Base-by-base conservation (phyloP, 345 rosid species). In the Syzygium jambos region DNA sequence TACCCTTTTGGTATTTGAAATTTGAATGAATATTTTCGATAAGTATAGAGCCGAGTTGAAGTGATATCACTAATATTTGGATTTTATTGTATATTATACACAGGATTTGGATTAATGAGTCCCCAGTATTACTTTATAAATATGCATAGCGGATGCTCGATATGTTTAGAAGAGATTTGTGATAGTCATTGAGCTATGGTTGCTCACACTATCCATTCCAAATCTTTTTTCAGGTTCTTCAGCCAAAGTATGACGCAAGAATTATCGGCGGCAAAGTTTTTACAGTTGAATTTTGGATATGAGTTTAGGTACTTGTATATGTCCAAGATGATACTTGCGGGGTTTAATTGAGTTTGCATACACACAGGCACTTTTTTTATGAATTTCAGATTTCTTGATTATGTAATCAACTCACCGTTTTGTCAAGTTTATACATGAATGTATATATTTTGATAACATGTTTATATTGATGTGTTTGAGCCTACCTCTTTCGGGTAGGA, bases 21-120 rank as follows among this genome's bases (percentile, higher is more conserved):
- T 9, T 56, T 9, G 0, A 23, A 56, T 56, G 61, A 56, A 56
- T 56, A 3, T 56, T 56, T 56, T 11, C 5, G 0, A 22, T 56
- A 0, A 22, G n/a, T 56, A 56, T 22, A 9, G 9, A 56, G 2
- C 2, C 1, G 0, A 9, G n/a, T 9, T 56, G n/a, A 56, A 56
- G 61, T 56, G 13, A 56, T 23, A 56, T 56, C 0, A 0, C n/a
- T 56, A 5, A 3, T 9, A 23, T 9, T 56, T 56, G n/a, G n/a
- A 56, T 56, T 56, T 56, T 56, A 23, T 5, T 56, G 1, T 56
- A 56, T 27, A 23, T 56, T 23, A 56, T 56, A 9, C 0, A 56
- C 6, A 22, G 13, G n/a, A 23, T 56, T 56, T 56, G 2, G 13
- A 56, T 56, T 22, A 56, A 56, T 56, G 61, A 56, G 13, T 4